Evolutionary conservation across 108 stramenopile species (phyloP).

Genomic region (Discostella pseudostelligera): DNA sequence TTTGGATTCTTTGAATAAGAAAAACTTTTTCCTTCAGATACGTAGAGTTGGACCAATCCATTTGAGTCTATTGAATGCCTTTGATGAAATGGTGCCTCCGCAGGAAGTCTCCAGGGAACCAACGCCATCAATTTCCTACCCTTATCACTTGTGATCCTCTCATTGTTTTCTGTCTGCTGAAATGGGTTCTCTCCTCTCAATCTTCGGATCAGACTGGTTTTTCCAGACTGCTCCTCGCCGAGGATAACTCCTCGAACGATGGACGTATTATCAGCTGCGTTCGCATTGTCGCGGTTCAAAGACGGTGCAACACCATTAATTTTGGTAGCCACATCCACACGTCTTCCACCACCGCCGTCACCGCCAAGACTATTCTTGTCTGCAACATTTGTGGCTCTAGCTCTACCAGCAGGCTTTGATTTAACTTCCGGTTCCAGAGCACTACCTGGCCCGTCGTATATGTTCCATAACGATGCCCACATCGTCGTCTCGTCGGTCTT

Average conservation of each 20-base stretch:
- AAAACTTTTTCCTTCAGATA: slow-evolving; percentile 27
- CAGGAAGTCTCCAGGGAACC: slow-evolving; percentile 38
- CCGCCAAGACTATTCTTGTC: neutral
- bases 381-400: too few species aligned
- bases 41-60: slow-evolving; percentile 27
- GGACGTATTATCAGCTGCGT: slow-evolving; percentile 7
- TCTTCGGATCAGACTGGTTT: slow-evolving; percentile 40
- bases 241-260: slow-evolving; percentile 42
- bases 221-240: slow-evolving; percentile 31
- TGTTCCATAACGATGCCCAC: slow-evolving; percentile 13
- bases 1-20: neutral
- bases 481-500: neutral
- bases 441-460: neutral
- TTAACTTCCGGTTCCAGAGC: neutral
- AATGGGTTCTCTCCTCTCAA: slow-evolving; percentile 46
- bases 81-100: slow-evolving; percentile 8
- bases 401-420: neutral
- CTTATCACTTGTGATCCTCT: slow-evolving; percentile 1
- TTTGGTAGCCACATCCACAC: neutral
- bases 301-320: neutral
- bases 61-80: slow-evolving; percentile 5
- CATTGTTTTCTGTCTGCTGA: slow-evolving; percentile 6
- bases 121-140: slow-evolving; percentile 37
- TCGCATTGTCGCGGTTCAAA: neutral
- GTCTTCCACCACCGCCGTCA: slow-evolving; percentile 2